A percentile compares a stretch with the other conserved stretches of the same genome.
These are phyloP conservation scores for Leccinum boreale DNA, from an alignment of 768 basidiomycete species.

Conservation along the genomic window DNA sequence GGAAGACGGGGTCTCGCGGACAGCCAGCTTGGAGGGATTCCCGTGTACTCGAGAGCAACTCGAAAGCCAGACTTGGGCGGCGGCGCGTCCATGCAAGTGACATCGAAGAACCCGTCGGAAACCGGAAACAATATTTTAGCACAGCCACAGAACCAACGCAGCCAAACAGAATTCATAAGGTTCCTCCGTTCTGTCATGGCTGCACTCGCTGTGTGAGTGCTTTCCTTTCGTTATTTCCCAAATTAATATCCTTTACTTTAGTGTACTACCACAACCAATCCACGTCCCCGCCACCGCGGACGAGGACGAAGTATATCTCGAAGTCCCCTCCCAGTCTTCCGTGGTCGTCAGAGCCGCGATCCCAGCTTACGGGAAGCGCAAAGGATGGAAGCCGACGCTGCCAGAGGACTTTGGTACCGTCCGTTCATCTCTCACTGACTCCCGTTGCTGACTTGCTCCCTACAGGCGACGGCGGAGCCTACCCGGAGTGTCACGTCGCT, in stretches of 20 bases:
- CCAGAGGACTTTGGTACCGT: conserved; percentile 79
- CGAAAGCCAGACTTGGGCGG: conserved; percentile 50
- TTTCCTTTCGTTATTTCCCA: background rate
- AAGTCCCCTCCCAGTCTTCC: conserved; percentile 27
- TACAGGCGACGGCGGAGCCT: conserved; percentile 79
- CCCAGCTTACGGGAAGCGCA: conserved; percentile 84
- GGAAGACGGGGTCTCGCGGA: conserved; percentile 83
- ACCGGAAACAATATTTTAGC: conserved; percentile 17
- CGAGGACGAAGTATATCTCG: conserved; percentile 48
- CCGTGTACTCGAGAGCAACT: conserved; percentile 63
- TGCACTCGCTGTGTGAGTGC: conserved; percentile 74
- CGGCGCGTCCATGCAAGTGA: conserved; percentile 10
- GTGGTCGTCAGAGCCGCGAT: conserved; percentile 52
- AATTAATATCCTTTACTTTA: conserved; percentile 24
- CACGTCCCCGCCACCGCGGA: conserved; percentile 51
- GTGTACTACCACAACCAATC: conserved; percentile 66
- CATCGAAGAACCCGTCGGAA: conserved; percentile 11
- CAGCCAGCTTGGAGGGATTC: conserved; percentile 73
- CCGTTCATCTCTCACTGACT: conserved; percentile 3
- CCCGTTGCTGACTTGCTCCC: conserved; percentile 1
- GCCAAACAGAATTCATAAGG: conserved; percentile 10
- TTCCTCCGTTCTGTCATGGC: conserved; percentile 41
- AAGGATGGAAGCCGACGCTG: conserved; percentile 81
- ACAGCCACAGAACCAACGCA: conserved; percentile 27
- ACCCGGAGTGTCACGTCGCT: conserved; percentile 94